Percentiles rank a stretch among this genome's conserved stretches.
phyloP scores from a whole-genome alignment of 805 yeast species.

The Zygosaccharomyces kombuchaensis region DNA sequence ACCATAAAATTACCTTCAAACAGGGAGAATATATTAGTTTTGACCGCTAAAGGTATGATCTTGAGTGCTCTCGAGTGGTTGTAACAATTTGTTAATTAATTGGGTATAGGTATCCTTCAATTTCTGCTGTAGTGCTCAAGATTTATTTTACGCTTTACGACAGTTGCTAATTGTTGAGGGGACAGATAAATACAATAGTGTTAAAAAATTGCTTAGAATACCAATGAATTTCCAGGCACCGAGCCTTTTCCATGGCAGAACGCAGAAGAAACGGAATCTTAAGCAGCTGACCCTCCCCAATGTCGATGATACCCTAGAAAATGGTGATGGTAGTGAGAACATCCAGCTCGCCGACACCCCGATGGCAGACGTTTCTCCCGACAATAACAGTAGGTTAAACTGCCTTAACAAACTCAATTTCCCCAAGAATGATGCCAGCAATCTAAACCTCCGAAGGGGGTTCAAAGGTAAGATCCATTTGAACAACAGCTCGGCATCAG shows the following conservation, averaged over 20 bases:
- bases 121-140: neutral
- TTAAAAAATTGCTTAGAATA: neutral
- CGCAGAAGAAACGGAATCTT: slow-evolving; percentile 54
- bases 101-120: neutral
- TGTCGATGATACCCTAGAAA: neutral
- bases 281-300: slow-evolving; percentile 47
- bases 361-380: neutral
- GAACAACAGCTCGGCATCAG: slow-evolving; percentile 8
- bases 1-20: neutral
- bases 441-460: slow-evolving; percentile 22
- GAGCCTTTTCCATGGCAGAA: slow-evolving; percentile 37
- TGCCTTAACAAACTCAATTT: slow-evolving; percentile 11
- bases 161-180: neutral
- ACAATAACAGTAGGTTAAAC: slow-evolving; percentile 16
- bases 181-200: neutral
- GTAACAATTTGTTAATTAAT: neutral
- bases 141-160: neutral
- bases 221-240: slow-evolving; percentile 13
- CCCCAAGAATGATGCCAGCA: slow-evolving; percentile 11
- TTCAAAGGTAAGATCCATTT: slow-evolving; percentile 19
- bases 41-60: neutral
- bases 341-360: neutral
- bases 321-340: neutral
- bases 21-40: neutral
- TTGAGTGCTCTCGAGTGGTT: neutral